A percentile compares a stretch with the other conserved stretches of the same genome.
Conservation (phyloP, 805 yeast species). For the Metschnikowia anglica region DNA sequence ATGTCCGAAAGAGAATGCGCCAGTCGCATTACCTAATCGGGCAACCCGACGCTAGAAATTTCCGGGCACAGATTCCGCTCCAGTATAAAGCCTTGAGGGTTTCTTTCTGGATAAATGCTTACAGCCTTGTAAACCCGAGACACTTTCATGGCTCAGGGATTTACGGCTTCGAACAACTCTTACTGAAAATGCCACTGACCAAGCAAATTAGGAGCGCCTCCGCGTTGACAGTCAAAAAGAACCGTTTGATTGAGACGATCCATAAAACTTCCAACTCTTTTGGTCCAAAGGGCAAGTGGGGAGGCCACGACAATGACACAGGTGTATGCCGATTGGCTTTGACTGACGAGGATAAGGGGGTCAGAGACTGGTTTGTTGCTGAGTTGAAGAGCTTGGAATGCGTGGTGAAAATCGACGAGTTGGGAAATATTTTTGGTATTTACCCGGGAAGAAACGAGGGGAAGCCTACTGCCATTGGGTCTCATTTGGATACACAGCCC, state of each 20-base stretch:
- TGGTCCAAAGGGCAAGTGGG: constrained; percentile 69
- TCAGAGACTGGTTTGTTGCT: constrained; percentile 62
- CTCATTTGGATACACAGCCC: constrained; percentile 77
- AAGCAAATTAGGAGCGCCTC: constrained; percentile 3
- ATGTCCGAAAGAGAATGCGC: too few relatives aligned
- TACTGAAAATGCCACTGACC: constrained; percentile 12
- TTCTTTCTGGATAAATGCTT: too few relatives aligned
- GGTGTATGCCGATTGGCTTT: constrained; percentile 69
- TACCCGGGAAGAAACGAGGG: constrained; percentile 52
- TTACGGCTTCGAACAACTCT: background rate
- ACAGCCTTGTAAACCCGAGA: too few relatives aligned
- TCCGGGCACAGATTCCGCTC: background rate
- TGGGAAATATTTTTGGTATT: constrained; percentile 69
- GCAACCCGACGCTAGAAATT: constrained; percentile 5
- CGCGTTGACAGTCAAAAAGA: constrained; percentile 7
- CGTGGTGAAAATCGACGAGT: constrained; percentile 54
- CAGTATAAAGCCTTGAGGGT: too few relatives aligned
- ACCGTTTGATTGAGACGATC: constrained; percentile 53
- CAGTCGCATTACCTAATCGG: constrained; percentile 7
- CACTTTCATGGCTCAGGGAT: too few relatives aligned
- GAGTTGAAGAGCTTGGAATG: constrained; percentile 59
- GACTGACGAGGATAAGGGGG: constrained; percentile 58
- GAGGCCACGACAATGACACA: constrained; percentile 52
- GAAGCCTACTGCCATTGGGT: constrained; percentile 66
- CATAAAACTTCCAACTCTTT: constrained; percentile 55